These are phyloP conservation scores for Aegilops tauschii DNA, from an alignment of 176 grass and related monocot genomes.

Conservation along the genomic window DNA sequence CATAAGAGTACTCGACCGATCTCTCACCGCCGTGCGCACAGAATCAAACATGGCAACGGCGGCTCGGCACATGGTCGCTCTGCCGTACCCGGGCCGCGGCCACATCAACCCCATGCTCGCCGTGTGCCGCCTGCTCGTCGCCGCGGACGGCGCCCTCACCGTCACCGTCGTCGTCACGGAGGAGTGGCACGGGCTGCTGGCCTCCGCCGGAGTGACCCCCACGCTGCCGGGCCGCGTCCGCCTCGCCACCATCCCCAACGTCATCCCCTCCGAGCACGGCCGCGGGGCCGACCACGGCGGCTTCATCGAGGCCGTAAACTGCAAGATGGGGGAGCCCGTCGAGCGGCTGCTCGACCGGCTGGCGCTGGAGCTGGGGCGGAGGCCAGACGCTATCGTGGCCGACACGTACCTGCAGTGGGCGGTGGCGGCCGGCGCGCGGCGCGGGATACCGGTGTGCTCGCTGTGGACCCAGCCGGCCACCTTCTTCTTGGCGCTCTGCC, in stretches of 20 bases:
- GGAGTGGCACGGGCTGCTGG: slow-evolving; percentile 62
- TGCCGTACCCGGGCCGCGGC: slow-evolving; percentile 70
- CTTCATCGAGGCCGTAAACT: slow-evolving; percentile 47
- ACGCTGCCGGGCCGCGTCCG: slow-evolving; percentile 33
- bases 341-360: slow-evolving; percentile 49
- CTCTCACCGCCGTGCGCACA: neutral
- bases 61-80: slow-evolving; percentile 44
- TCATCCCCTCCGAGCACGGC: slow-evolving; percentile 53
- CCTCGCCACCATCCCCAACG: slow-evolving; percentile 54
- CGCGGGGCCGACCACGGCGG: slow-evolving; percentile 34
- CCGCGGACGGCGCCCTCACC: slow-evolving; percentile 23
- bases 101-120: slow-evolving; percentile 77
- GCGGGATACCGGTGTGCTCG: slow-evolving; percentile 57
- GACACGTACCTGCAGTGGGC: slow-evolving; percentile 58
- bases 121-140: slow-evolving; percentile 49
- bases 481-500: slow-evolving; percentile 47
- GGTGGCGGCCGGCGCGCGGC: slow-evolving; percentile 33
- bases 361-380: neutral
- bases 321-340: slow-evolving; percentile 46
- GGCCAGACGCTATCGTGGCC: slow-evolving; percentile 36
- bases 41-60: neutral
- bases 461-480: slow-evolving; percentile 50
- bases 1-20: neutral
- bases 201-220: neutral
- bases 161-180: slow-evolving; percentile 66